A percentile compares a stretch with the other conserved stretches of the same genome.
phyloP scores from a whole-genome alignment of 2,329 filamentous ascomycete species.

The Arthrobotrys sinensis region DNA sequence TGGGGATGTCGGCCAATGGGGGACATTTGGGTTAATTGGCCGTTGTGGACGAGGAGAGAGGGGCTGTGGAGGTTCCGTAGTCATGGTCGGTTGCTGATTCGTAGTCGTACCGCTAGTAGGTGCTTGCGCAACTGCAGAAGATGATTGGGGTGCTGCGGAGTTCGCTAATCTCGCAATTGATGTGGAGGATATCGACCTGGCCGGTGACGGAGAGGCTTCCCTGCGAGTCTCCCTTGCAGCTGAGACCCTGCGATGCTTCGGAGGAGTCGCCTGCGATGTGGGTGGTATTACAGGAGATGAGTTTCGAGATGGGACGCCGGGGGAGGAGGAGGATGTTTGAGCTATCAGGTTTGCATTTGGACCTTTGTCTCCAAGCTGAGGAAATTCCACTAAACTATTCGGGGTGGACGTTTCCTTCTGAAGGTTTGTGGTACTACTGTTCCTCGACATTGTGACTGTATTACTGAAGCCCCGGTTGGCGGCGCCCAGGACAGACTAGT shows the following conservation, averaged over 20 bases:
- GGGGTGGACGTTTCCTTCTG: conserved; percentile 57
- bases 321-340: conserved; percentile 49
- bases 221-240: conserved; percentile 47
- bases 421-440: conserved; percentile 50
- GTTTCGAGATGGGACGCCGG: conserved; percentile 56
- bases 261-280: conserved; percentile 39
- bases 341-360: conserved; percentile 27
- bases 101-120: conserved; percentile 21
- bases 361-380: conserved; percentile 45
- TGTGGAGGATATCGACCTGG: conserved; percentile 56
- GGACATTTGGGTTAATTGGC: conserved; percentile 62
- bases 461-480: conserved; percentile 47
- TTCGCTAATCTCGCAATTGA: conserved; percentile 52
- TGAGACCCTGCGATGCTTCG: conserved; percentile 59
- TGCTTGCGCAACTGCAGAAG: conserved; percentile 57
- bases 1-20: conserved; percentile 64
- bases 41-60: conserved; percentile 59
- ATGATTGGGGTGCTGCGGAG: conserved; percentile 45
- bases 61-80: conserved; percentile 48
- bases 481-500: conserved; percentile 51
- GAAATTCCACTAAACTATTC: conserved; percentile 49
- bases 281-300: conserved; percentile 53
- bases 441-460: conserved; percentile 58
- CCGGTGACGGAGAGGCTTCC: conserved; percentile 55
- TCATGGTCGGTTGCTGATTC: conserved; percentile 26